Evolutionary conservation across 768 basidiomycete species (phyloP).

Genomic region (Coprinopsis sp.): DNA sequence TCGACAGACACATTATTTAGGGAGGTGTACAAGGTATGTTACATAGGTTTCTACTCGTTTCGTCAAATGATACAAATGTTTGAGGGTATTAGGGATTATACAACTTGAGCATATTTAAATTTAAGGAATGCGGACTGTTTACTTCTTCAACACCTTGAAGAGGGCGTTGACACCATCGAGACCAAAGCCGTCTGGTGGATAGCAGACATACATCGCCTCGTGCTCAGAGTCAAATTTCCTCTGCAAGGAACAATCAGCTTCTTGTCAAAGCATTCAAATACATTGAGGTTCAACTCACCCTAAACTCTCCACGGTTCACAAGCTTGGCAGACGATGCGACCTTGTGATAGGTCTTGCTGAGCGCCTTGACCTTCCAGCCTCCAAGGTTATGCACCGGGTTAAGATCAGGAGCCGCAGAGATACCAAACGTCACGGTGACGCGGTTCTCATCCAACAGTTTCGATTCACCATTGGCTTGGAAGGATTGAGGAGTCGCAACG

Average conservation of each 20-base stretch:
- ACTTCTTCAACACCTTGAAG: conserved; percentile 36
- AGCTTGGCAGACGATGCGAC: conserved; percentile 37
- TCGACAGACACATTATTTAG: no score
- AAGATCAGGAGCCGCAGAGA: conserved; percentile 40
- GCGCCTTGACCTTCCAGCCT: conserved; percentile 42
- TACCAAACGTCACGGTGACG: conserved; percentile 42
- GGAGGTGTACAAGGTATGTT: no score
- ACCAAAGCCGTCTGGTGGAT: conserved; percentile 44
- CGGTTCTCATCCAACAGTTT: conserved; percentile 18
- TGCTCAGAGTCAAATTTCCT: conserved; percentile 41
- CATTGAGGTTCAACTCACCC: conserved; percentile 25
- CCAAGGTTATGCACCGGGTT: conserved; percentile 39
- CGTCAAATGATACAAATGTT: no score
- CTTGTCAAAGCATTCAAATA: background rate
- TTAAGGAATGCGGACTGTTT: conserved; percentile 3
- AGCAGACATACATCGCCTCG: conserved; percentile 47
- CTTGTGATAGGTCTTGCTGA: conserved; percentile 39
- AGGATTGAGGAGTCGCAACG: background rate
- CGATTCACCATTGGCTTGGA: background rate
- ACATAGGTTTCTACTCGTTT: no score
- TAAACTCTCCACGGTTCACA: conserved; percentile 38
- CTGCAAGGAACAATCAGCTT: conserved; percentile 22
- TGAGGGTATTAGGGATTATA: no score
- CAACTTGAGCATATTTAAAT: no score
- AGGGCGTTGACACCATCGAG: conserved; percentile 41